Evolutionary conservation across 345 rosid genomes (phyloP).

Genomic region (Boechera retrofracta): DNA sequence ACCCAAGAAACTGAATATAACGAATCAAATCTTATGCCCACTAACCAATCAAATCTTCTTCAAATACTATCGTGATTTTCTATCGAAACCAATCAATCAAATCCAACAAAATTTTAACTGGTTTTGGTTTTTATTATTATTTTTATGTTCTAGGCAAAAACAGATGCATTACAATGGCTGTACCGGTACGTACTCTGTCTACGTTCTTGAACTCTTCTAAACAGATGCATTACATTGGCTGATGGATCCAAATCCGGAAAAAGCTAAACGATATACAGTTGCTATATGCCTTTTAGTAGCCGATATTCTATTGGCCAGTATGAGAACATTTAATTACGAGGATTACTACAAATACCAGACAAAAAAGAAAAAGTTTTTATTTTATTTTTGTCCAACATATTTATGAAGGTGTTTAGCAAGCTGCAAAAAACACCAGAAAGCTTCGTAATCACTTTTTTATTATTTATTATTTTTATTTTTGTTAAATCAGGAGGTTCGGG

Average conservation of each 20-base stretch:
- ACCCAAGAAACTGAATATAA: conserved; percentile 30
- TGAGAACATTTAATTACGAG: too few species aligned
- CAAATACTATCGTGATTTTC: conserved; percentile 6
- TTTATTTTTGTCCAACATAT: neutral
- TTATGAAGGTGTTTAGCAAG: neutral
- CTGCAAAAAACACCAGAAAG: neutral
- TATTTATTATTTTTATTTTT: too few species aligned
- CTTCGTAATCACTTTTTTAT: too few species aligned
- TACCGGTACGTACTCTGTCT: neutral
- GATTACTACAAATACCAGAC: too few species aligned
- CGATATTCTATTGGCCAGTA: neutral
- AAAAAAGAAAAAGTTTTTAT: too few species aligned
- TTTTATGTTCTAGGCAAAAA: neutral
- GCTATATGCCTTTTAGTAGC: neutral
- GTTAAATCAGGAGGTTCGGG: too few species aligned
- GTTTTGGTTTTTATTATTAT: neutral
- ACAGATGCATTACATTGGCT: neutral
- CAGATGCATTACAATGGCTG: conserved; percentile 3
- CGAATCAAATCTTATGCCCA: conserved; percentile 34
- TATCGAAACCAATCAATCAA: conserved; percentile 7
- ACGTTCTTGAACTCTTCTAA: neutral
- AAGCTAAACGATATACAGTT: neutral
- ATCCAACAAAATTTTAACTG: neutral
- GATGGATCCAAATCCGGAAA: neutral
- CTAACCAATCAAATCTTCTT: conserved; percentile 24